phyloP scores from a whole-genome alignment of 495 filamentous ascomycete species.

The Pseudoneurospora amorphoporcata region DNA sequence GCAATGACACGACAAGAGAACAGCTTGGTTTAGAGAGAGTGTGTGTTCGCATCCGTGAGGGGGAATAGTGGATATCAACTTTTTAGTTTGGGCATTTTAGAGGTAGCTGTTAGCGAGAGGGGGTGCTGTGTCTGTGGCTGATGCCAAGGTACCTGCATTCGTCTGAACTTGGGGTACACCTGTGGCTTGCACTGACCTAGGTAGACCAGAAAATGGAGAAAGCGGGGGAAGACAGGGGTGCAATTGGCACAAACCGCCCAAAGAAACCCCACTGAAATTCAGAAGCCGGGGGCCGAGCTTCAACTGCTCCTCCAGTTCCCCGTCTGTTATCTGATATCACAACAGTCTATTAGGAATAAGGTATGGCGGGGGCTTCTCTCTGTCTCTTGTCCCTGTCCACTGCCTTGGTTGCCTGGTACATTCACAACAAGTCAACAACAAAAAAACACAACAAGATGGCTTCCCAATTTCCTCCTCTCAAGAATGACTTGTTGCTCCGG shows the following conservation, averaged over 20 bases:
- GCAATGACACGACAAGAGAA: background rate
- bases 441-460: conserved; percentile 38
- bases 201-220: background rate
- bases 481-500: conserved; percentile 84
- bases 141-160: background rate
- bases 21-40: no score
- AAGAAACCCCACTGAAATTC: background rate
- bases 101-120: background rate
- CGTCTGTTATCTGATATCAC: background rate
- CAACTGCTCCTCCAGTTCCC: background rate
- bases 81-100: background rate
- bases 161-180: background rate
- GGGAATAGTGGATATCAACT: background rate
- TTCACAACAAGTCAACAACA: background rate
- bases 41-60: background rate
- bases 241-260: background rate
- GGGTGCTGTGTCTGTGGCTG: background rate
- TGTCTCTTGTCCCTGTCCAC: background rate
- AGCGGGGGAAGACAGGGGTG: background rate
- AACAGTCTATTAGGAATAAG: background rate
- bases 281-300: background rate
- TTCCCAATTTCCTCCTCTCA: conserved; percentile 61
- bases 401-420: background rate
- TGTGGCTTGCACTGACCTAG: background rate
- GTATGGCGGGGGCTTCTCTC: background rate